These are phyloP conservation scores for Mucor indicus DNA, from an alignment of 371 early-diverging fungal species.

Conservation along the genomic window DNA sequence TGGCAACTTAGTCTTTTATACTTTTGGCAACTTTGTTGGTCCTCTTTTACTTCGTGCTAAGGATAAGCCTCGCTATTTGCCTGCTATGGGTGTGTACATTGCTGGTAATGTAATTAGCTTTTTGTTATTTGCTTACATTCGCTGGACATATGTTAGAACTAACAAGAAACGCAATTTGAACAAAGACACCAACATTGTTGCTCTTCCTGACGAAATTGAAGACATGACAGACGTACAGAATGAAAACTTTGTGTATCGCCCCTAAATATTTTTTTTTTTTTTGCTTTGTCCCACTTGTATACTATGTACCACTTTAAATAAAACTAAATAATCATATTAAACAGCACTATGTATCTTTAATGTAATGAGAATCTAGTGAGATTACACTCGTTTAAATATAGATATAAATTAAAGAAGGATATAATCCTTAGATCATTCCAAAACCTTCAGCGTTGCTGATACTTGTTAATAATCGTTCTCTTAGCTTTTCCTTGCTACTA, in stretches of 20 bases:
- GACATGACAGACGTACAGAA: conserved; percentile 14
- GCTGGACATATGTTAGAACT: conserved; percentile 4
- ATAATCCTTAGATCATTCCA: conserved; percentile 57
- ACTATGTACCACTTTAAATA: too few species aligned
- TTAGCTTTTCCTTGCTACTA: conserved; percentile 70
- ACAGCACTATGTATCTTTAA: too few species aligned
- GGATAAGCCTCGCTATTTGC: conserved; percentile 24
- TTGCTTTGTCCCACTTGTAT: too few species aligned
- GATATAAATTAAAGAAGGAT: too few species aligned
- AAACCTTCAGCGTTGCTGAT: conserved; percentile 88
- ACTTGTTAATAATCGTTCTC: conserved; percentile 73
- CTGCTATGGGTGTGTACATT: conserved; percentile 30
- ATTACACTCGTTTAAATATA: too few species aligned
- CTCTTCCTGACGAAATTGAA: conserved; percentile 8
- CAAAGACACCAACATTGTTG: not conserved
- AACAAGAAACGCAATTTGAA: conserved; percentile 7
- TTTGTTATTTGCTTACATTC: conserved; percentile 12
- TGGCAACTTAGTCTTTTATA: conserved; percentile 15
- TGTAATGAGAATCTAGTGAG: too few species aligned
- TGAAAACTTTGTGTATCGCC: conserved; percentile 6
- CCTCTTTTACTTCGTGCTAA: conserved; percentile 14
- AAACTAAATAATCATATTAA: too few species aligned
- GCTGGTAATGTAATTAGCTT: conserved; percentile 16
- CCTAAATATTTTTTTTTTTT: too few species aligned
- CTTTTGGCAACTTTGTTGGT: conserved; percentile 19